Evolutionary conservation across 1,284 basidiomycete species (phyloP), one percentile per base, ranked within the genome.

Genomic region (Microbotryomycetes sp.): DNA sequence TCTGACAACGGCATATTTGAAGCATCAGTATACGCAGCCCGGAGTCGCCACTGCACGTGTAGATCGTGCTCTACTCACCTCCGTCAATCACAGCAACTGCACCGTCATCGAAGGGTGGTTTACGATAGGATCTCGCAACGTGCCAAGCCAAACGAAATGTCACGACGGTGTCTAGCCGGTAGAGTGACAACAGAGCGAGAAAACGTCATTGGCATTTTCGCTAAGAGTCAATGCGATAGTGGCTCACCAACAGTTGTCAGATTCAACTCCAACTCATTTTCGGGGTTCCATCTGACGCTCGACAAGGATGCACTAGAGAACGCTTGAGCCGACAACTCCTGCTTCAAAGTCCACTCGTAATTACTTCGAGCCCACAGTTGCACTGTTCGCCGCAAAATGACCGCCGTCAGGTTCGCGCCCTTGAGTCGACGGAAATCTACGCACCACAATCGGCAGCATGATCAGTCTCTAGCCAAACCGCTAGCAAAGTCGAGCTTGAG

Each of bases 281-380:
- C 96, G 0, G 91, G 86, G 74, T 98, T 92, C 94, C 94, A 97
- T 26, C 72, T 69, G 19, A 92, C 79, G 1, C 81, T 83, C 1
- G 83, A 86, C 72, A 91, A 89, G 42, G 82, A 81, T 22, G 75
- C 77, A 15, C 49, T 49, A n/a, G 29, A 46, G 6, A 75, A 73
- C n/a, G 63, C 70, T 5, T 69, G 79, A 0, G 86, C 83, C 16
- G 76, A 71, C 52, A 94, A 79, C 72, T 93, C 89, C 73, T 92
- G 89, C 76, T 96, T 96, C 60, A 97, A 81, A 76, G 94, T 90
- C 87, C 87, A 69, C 49, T 72, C 47, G 59, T 96, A 98, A 75
- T 99, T 99, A 53, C 88, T 86, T 26, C 82, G 91, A 0, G 91
- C 89, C 92, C 92, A 99, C 2, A 98, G 78, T 77, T 99, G 96